phyloP scores from a whole-genome alignment of 2,329 filamentous ascomycete genomes.

The Fusarium kyushuense region DNA sequence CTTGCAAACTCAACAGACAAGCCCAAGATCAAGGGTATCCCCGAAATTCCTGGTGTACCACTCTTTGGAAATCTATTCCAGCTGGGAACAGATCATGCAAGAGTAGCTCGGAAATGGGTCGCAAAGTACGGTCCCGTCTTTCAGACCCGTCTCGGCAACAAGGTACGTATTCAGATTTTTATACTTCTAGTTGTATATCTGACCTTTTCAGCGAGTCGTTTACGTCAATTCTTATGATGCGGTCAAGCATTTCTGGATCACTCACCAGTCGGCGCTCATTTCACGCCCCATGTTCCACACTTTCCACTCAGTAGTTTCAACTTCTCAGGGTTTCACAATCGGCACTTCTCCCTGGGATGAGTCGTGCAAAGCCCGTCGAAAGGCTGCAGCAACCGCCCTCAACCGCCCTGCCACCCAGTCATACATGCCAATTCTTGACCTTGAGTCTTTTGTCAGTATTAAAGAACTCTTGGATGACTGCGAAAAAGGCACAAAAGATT shows the following conservation, averaged over 20 bases:
- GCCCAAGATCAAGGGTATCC: constrained; percentile 70
- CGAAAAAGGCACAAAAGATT: constrained; percentile 69
- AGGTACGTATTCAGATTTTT: constrained; percentile 54
- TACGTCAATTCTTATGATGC: constrained; percentile 84
- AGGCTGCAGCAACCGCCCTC: constrained; percentile 82
- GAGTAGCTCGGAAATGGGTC: constrained; percentile 66
- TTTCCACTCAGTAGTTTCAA: constrained; percentile 83
- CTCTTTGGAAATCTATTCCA: constrained; percentile 73
- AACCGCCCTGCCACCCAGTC: constrained; percentile 81
- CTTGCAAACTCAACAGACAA: constrained; percentile 64
- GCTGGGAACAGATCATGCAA: constrained; percentile 68
- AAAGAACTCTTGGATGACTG: constrained; percentile 77
- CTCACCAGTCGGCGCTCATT: constrained; percentile 81
- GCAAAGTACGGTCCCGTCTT: constrained; percentile 73
- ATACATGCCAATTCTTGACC: constrained; percentile 85
- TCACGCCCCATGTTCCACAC: constrained; percentile 84
- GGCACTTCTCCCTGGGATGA: constrained; percentile 88
- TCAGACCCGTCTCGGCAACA: constrained; percentile 76
- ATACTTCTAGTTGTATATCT: neutral
- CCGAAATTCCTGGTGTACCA: constrained; percentile 71
- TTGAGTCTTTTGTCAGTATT: constrained; percentile 78
- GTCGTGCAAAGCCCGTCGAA: constrained; percentile 80
- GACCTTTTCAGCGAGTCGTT: constrained; percentile 68
- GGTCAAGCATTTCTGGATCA: constrained; percentile 80
- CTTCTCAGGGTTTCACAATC: constrained; percentile 83